Conservation (phyloP, 2,329 filamentous ascomycete genomes). For the Colletotrichum tamarilloi region DNA sequence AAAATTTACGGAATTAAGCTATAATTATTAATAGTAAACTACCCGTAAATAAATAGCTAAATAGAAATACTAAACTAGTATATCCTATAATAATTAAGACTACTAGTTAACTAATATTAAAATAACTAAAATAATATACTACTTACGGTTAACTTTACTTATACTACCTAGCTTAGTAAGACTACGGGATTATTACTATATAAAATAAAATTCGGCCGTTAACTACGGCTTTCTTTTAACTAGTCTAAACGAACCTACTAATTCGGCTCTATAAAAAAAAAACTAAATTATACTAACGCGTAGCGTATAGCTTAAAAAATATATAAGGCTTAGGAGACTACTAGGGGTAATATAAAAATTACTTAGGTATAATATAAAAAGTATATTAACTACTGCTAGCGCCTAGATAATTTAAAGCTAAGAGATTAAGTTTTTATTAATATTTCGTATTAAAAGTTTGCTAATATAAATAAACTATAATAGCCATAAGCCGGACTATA, state of each 20-base stretch:
- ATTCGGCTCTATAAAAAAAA: too few relatives aligned
- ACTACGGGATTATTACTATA: accelerated
- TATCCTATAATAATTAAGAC: accelerated
- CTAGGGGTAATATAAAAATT: too few relatives aligned
- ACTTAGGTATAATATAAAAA: accelerated
- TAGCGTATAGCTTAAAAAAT: accelerated
- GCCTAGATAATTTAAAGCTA: accelerated
- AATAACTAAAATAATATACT: too few relatives aligned
- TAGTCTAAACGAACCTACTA: accelerated
- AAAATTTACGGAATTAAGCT: accelerated
- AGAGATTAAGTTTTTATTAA: too few relatives aligned
- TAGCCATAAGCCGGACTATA: too few relatives aligned
- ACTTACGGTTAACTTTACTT: accelerated
- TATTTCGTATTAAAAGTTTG: accelerated
- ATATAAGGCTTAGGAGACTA: accelerated
- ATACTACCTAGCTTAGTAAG: accelerated
- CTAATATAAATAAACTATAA: accelerated
- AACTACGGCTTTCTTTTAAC: too few relatives aligned
- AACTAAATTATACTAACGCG: accelerated
- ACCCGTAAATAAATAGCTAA: too few relatives aligned
- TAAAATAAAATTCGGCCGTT: accelerated
- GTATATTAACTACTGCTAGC: accelerated
- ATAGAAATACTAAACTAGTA: too few relatives aligned
- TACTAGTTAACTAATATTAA: too few relatives aligned
- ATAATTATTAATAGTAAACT: too few relatives aligned